Evolutionary conservation across 305 asterid species (phyloP).

Genomic region (Plantago coronopus): DNA sequence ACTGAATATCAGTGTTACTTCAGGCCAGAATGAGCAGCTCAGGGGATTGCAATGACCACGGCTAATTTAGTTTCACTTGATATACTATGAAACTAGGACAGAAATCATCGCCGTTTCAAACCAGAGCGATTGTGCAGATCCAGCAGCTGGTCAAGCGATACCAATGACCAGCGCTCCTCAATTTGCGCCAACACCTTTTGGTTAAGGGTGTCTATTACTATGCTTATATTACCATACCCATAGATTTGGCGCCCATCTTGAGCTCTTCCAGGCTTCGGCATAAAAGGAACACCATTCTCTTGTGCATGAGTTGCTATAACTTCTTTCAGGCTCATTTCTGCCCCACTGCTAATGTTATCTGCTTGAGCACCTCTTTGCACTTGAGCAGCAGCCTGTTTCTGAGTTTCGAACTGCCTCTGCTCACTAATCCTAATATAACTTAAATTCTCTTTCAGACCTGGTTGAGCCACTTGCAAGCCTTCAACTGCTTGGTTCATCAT

Average conservation of each 20-base stretch:
- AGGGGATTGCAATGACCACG: background rate
- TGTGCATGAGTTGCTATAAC: slow-evolving; percentile 77
- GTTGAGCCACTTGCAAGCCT: slow-evolving; percentile 80
- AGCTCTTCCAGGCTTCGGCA: slow-evolving; percentile 83
- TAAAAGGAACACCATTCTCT: slow-evolving; percentile 68
- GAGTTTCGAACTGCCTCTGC: slow-evolving; percentile 80
- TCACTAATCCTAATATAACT: slow-evolving; percentile 67
- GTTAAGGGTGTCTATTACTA: slow-evolving; percentile 67
- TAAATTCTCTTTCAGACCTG: slow-evolving; percentile 75
- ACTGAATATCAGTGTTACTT: too few relatives aligned
- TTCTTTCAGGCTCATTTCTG: slow-evolving; percentile 78
- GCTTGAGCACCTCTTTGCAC: slow-evolving; percentile 44
- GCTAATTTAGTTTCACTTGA: background rate
- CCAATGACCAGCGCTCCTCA: slow-evolving; percentile 70
- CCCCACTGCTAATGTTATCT: slow-evolving; percentile 40
- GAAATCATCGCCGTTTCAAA: slow-evolving; percentile 47
- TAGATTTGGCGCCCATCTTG: slow-evolving; percentile 93
- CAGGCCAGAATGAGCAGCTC: background rate
- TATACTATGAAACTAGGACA: background rate
- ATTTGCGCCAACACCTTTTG: slow-evolving; percentile 74
- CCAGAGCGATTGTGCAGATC: slow-evolving; percentile 60
- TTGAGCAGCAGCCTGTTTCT: slow-evolving; percentile 71
- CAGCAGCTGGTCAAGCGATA: slow-evolving; percentile 75
- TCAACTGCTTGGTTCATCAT: slow-evolving; percentile 94
- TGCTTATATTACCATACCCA: slow-evolving; percentile 75